A percentile compares a stretch with the other conserved stretches of the same genome.
These are phyloP conservation scores for Leccinum longicurvipes DNA, from an alignment of 768 basidiomycete genomes.

Conservation along the genomic window DNA sequence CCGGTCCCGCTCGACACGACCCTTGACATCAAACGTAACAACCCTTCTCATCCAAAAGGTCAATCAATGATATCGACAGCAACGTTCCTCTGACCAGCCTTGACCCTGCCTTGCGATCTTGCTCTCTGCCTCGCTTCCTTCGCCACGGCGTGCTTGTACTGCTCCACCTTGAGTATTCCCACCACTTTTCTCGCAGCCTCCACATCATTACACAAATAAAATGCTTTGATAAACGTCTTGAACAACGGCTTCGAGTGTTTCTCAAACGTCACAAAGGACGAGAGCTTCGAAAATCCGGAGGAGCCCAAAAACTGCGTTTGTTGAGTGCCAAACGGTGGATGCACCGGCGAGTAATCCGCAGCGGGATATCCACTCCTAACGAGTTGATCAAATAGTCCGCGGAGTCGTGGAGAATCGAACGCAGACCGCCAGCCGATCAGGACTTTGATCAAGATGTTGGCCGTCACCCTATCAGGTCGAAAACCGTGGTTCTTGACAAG, in stretches of 20 bases:
- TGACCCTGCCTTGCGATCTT: conserved; percentile 20
- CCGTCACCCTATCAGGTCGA: conserved; percentile 62
- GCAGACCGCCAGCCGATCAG: conserved; percentile 49
- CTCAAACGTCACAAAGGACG: conserved; percentile 48
- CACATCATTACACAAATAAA: conserved; percentile 53
- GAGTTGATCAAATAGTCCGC: conserved; percentile 63
- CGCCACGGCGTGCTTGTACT: conserved; percentile 3
- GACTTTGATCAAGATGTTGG: conserved; percentile 65
- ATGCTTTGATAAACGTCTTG: conserved; percentile 68
- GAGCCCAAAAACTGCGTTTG: conserved; percentile 4
- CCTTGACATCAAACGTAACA: neutral
- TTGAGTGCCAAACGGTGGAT: conserved; percentile 46
- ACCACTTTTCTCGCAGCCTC: conserved; percentile 51
- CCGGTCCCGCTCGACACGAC: neutral
- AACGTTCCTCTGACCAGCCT: conserved; percentile 4
- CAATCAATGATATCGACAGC: conserved; percentile 4
- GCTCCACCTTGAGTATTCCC: conserved; percentile 51
- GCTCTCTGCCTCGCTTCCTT: conserved; percentile 18
- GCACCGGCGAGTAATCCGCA: conserved; percentile 23
- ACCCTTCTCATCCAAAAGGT: neutral
- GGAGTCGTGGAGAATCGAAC: conserved; percentile 43
- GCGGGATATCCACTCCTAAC: conserved; percentile 58
- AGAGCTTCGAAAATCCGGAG: conserved; percentile 36
- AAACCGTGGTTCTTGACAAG: conserved; percentile 49
- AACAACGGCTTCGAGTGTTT: conserved; percentile 66